A percentile compares a stretch with the other conserved stretches of the same genome.
Evolutionary conservation across 2,329 filamentous ascomycete genomes (phyloP).

Genomic region (Ceratocystis harringtonii): DNA sequence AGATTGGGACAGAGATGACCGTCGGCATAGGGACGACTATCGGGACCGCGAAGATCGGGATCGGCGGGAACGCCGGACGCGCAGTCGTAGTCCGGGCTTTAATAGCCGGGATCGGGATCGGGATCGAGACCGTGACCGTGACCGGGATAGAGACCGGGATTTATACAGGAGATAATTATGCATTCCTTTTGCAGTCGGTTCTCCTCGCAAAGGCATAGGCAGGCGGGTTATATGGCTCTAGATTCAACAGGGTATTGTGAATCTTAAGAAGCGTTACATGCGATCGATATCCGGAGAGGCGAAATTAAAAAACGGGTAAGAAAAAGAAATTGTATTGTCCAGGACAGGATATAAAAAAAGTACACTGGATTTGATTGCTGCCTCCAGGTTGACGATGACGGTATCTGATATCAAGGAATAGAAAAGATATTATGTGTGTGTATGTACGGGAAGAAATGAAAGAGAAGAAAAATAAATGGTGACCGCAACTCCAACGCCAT

Average conservation of each 20-base stretch:
- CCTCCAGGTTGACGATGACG: neutral
- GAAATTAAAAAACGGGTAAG: neutral
- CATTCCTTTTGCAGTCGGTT: neutral
- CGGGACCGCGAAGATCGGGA: slow-evolving; percentile 29
- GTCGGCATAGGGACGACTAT: slow-evolving; percentile 31
- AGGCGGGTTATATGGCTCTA: neutral
- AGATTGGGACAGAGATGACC: slow-evolving; percentile 31
- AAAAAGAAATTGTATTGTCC: neutral
- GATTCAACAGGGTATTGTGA: neutral
- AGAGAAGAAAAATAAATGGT: neutral
- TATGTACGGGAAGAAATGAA: neutral
- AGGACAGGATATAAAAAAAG: neutral
- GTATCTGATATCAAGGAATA: neutral
- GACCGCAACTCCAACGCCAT: slow-evolving; percentile 2
- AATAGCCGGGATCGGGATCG: slow-evolving; percentile 23
- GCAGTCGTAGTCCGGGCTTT: too few relatives aligned
- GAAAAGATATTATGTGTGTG: neutral
- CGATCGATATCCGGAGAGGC: too few relatives aligned
- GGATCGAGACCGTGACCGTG: slow-evolving; percentile 17
- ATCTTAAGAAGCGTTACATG: too few relatives aligned
- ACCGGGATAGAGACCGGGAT: slow-evolving; percentile 28
- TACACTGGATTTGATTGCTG: neutral
- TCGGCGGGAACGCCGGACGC: slow-evolving; percentile 17
- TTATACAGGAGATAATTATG: slow-evolving; percentile 20
- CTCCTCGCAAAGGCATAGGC: neutral